Conservation (phyloP, 177 flowering plant genomes). For the Vitis hybrid region DNA sequence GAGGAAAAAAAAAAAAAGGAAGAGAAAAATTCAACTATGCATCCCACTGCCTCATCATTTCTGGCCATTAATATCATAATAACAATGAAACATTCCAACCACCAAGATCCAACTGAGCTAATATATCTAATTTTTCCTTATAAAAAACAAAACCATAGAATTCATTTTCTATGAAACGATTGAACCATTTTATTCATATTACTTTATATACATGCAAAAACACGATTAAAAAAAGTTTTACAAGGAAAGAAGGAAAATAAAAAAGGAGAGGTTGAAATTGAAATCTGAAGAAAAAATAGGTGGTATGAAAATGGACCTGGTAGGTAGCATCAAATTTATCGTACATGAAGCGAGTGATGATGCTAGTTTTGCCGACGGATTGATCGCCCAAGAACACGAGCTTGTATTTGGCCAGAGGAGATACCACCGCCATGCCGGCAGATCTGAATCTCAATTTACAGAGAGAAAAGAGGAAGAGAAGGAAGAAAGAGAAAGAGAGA, state of each 20-base stretch:
- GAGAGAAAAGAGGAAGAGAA: too few relatives aligned
- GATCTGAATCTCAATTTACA: neutral
- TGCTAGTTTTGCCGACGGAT: conserved; percentile 75
- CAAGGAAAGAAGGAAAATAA: neutral
- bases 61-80: too few relatives aligned
- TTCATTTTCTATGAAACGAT: neutral
- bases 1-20: too few relatives aligned
- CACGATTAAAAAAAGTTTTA: too few relatives aligned
- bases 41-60: too few relatives aligned
- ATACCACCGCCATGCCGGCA: conserved; percentile 40
- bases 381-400: conserved; percentile 71
- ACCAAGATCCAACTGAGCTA: too few relatives aligned
- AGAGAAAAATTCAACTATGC: too few relatives aligned
- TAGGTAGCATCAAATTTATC: conserved; percentile 65
- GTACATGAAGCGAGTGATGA: conserved; percentile 73
- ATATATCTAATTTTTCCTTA: too few relatives aligned
- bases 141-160: neutral
- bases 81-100: too few relatives aligned
- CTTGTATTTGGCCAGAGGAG: conserved; percentile 69
- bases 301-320: conserved; percentile 33
- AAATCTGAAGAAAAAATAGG: neutral
- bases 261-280: neutral
- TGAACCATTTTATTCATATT: too few relatives aligned
- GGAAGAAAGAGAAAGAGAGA: too few relatives aligned
- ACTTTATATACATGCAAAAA: too few relatives aligned